Conservation (phyloP, 2,329 filamentous ascomycete species). For the Fusarium abutilonis region DNA sequence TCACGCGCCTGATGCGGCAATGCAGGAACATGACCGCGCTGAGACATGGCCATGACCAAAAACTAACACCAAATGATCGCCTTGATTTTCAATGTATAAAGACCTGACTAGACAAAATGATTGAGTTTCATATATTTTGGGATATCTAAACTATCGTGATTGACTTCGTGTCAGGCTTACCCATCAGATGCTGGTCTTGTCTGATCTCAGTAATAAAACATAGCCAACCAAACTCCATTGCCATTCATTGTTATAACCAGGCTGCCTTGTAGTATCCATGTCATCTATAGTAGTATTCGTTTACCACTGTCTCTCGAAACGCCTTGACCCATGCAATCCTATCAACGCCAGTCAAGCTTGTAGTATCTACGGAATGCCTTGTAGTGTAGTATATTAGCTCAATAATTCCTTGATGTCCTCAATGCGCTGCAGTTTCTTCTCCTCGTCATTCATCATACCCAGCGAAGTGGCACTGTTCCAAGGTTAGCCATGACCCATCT, state of each 20-base stretch:
- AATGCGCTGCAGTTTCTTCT: slow-evolving; percentile 88
- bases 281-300: slow-evolving; percentile 19
- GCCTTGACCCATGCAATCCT: slow-evolving; percentile 26
- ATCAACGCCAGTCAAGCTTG: not conserved
- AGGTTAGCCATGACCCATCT: slow-evolving; percentile 24
- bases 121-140: slow-evolving; percentile 9
- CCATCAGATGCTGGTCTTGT: slow-evolving; percentile 30
- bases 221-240: slow-evolving; percentile 14
- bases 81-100: not conserved
- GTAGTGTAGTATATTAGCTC: slow-evolving; percentile 55
- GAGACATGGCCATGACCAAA: slow-evolving; percentile 34
- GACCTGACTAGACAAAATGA: slow-evolving; percentile 32
- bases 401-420: slow-evolving; percentile 95
- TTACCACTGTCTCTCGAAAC: slow-evolving; percentile 21
- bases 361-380: slow-evolving; percentile 1
- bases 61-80: slow-evolving; percentile 29
- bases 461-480: slow-evolving; percentile 81
- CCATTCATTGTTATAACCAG: slow-evolving; percentile 15
- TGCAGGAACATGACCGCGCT: slow-evolving; percentile 39
- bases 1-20: slow-evolving; percentile 33
- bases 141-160: slow-evolving; percentile 27
- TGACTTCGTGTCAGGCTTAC: slow-evolving; percentile 35
- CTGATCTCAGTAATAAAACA: slow-evolving; percentile 28
- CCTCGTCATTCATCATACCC: slow-evolving; percentile 94
- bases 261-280: slow-evolving; percentile 11